These are phyloP conservation scores for Trypanosoma caninum DNA, from an alignment of 208 protist species.

Conservation along the genomic window DNA sequence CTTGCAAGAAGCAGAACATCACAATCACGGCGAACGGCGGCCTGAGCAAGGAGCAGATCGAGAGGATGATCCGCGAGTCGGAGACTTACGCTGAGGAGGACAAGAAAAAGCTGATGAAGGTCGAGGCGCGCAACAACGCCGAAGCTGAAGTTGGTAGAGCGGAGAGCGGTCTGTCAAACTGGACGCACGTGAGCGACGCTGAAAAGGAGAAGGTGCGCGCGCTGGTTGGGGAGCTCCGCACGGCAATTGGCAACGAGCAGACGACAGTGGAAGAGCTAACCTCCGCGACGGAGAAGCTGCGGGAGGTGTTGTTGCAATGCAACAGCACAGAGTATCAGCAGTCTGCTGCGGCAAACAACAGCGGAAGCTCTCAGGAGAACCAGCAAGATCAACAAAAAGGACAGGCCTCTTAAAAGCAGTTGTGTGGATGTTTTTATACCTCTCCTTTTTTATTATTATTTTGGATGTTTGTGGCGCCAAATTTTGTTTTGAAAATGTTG, in stretches of 20 bases:
- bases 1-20: constrained; percentile 94
- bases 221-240: constrained; percentile 50
- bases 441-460: too few species aligned
- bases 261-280: constrained; percentile 60
- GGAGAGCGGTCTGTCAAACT: constrained; percentile 77
- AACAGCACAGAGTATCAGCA: constrained; percentile 78
- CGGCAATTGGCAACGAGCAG: constrained; percentile 70
- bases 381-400: constrained; percentile 26
- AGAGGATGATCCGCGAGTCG: constrained; percentile 86
- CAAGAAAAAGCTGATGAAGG: constrained; percentile 61
- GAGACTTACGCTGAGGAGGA: constrained; percentile 79
- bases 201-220: constrained; percentile 68
- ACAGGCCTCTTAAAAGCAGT: too few species aligned
- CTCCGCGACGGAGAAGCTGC: constrained; percentile 57
- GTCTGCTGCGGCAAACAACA: constrained; percentile 52
- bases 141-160: constrained; percentile 61
- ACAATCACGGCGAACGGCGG: constrained; percentile 90
- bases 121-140: constrained; percentile 84
- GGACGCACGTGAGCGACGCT: constrained; percentile 79
- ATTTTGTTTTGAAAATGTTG: constrained; percentile 11
- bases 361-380: constrained; percentile 20
- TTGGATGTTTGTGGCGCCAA: too few species aligned
- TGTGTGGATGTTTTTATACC: too few species aligned
- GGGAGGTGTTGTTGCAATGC: constrained; percentile 83
- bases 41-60: constrained; percentile 77